A percentile compares a stretch with the other conserved stretches of the same genome.
These are phyloP conservation scores for Beauveria australis DNA, from an alignment of 2,329 filamentous ascomycete species.

Conservation along the genomic window DNA sequence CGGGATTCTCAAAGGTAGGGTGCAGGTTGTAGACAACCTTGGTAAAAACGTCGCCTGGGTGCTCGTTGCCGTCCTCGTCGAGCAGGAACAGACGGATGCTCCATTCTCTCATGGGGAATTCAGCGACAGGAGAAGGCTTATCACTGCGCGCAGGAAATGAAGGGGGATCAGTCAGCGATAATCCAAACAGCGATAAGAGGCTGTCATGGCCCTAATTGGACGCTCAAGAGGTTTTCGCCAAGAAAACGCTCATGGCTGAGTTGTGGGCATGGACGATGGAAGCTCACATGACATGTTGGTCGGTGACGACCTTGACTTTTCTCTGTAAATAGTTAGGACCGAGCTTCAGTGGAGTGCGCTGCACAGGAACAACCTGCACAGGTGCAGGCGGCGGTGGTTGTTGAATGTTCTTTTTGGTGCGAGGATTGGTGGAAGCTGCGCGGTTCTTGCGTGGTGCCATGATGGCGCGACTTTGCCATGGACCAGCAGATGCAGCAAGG, in stretches of 20 bases:
- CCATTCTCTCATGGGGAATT: slow-evolving; percentile 91
- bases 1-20: slow-evolving; percentile 81
- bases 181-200: background rate
- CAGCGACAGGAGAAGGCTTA: slow-evolving; percentile 72
- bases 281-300: slow-evolving; percentile 78
- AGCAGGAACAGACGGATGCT: slow-evolving; percentile 77
- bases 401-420: background rate
- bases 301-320: slow-evolving; percentile 84
- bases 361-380: background rate
- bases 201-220: background rate
- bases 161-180: background rate
- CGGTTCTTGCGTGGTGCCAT: slow-evolving; percentile 9
- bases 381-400: background rate
- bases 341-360: background rate
- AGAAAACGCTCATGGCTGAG: background rate
- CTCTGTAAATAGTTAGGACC: slow-evolving; percentile 52
- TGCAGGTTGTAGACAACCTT: slow-evolving; percentile 91
- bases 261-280: slow-evolving; percentile 3
- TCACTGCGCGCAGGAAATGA: slow-evolving; percentile 43
- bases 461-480: background rate
- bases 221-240: background rate
- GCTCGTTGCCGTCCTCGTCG: slow-evolving; percentile 78
- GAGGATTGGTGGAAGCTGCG: background rate
- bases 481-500: background rate
- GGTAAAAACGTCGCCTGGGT: slow-evolving; percentile 77